Evolutionary conservation across 331 rosid species (phyloP).

Genomic region (Arachis monticola): DNA sequence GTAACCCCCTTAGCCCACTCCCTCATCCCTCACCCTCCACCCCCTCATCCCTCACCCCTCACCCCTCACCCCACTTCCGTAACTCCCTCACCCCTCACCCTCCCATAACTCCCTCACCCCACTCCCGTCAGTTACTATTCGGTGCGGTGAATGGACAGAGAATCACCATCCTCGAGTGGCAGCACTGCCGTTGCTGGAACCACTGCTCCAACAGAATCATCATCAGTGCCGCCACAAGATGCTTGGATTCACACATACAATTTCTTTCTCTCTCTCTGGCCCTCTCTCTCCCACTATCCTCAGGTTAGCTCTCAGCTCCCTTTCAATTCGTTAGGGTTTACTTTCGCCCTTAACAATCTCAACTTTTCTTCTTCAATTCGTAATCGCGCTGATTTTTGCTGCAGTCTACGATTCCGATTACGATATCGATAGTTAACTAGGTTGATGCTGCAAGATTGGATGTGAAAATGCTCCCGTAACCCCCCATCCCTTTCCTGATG

Average conservation of each 20-base stretch:
- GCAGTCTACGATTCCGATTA: conserved; percentile 73
- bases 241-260: conserved; percentile 78
- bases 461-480: conserved; percentile 47
- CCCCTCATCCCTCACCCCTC: no score
- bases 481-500: no score
- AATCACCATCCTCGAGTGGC: background rate
- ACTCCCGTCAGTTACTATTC: no score
- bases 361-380: background rate
- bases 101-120: no score
- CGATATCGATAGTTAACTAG: conserved; percentile 98
- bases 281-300: conserved; percentile 60
- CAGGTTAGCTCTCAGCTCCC: conserved; percentile 49
- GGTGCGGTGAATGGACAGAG: conserved; percentile 40
- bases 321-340: conserved; percentile 38
- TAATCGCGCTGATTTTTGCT: conserved; percentile 10
- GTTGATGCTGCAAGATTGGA: conserved; percentile 94
- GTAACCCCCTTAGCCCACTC: no score
- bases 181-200: no score
- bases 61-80: no score
- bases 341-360: conserved; percentile 25
- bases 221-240: conserved; percentile 59
- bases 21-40: no score
- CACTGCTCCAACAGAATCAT: background rate
- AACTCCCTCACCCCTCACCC: no score
- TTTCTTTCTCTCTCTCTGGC: conserved; percentile 69